These are phyloP conservation scores for Penicillium vulpinum DNA, from an alignment of 2,329 filamentous ascomycete species.

Conservation along the genomic window DNA sequence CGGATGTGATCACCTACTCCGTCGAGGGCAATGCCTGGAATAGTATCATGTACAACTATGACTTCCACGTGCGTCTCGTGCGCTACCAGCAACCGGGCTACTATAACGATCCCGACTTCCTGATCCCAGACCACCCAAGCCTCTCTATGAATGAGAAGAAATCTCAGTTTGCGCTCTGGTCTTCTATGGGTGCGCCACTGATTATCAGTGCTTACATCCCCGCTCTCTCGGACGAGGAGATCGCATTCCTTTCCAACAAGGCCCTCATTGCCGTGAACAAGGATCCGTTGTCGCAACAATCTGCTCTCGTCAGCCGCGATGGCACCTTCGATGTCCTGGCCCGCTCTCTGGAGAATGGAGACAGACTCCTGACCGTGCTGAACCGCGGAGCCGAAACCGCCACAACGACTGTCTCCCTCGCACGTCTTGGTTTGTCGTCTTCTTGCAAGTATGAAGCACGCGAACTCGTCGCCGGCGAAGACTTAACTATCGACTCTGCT, in stretches of 20 bases:
- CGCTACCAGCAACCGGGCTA: conserved; percentile 48
- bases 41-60: conserved; percentile 52
- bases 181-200: conserved; percentile 50
- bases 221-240: conserved; percentile 34
- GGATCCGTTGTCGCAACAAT: conserved; percentile 46
- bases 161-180: conserved; percentile 55
- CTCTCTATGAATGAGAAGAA: conserved; percentile 47
- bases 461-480: conserved; percentile 48
- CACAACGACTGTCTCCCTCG: conserved; percentile 36
- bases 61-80: conserved; percentile 45
- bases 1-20: conserved; percentile 46
- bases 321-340: conserved; percentile 49
- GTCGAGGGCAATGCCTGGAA: conserved; percentile 48
- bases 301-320: conserved; percentile 50
- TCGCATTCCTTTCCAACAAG: conserved; percentile 43
- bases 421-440: conserved; percentile 39
- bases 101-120: conserved; percentile 53
- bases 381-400: conserved; percentile 42
- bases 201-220: conserved; percentile 51
- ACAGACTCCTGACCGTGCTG: conserved; percentile 50
- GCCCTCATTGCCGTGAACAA: conserved; percentile 48
- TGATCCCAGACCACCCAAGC: conserved; percentile 51
- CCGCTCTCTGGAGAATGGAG: conserved; percentile 49
- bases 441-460: conserved; percentile 36
- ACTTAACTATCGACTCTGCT: conserved; percentile 20